Evolutionary conservation across 257 asterid species (phyloP).

Genomic region (Datura wrightii): DNA sequence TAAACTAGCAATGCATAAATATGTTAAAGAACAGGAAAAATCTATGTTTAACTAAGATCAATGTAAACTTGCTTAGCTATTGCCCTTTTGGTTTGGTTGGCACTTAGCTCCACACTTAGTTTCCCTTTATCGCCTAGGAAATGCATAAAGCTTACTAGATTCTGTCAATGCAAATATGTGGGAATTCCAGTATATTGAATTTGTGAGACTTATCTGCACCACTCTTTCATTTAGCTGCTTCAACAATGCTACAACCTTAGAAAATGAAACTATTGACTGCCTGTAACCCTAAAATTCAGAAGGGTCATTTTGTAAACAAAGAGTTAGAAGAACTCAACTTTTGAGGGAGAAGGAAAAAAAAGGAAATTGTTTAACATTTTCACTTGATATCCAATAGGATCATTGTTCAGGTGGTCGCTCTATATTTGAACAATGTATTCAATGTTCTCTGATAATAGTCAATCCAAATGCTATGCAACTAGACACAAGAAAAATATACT

Average conservation of each 20-base stretch:
- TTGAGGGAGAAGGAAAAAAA: no score
- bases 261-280: conserved; percentile 71
- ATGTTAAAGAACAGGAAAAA: conserved; percentile 4
- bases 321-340: neutral
- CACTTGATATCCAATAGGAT: conserved; percentile 3
- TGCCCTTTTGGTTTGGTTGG: conserved; percentile 76
- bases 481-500: neutral
- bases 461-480: neutral
- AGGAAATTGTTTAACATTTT: neutral
- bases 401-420: neutral
- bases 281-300: conserved; percentile 57
- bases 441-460: neutral
- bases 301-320: neutral
- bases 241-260: conserved; percentile 76
- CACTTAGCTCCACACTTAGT: conserved; percentile 77
- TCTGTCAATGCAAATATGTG: conserved; percentile 96
- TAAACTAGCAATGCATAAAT: conserved; percentile 25
- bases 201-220: conserved; percentile 94
- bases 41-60: conserved; percentile 63
- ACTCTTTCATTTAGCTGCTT: conserved; percentile 81
- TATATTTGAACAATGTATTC: neutral
- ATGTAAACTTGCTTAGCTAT: conserved; percentile 74
- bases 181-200: conserved; percentile 93
- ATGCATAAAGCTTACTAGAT: conserved; percentile 84
- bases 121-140: conserved; percentile 95